These are phyloP conservation scores for Plantago elongata DNA, from an alignment of 257 asterid genomes.

Conservation along the genomic window DNA sequence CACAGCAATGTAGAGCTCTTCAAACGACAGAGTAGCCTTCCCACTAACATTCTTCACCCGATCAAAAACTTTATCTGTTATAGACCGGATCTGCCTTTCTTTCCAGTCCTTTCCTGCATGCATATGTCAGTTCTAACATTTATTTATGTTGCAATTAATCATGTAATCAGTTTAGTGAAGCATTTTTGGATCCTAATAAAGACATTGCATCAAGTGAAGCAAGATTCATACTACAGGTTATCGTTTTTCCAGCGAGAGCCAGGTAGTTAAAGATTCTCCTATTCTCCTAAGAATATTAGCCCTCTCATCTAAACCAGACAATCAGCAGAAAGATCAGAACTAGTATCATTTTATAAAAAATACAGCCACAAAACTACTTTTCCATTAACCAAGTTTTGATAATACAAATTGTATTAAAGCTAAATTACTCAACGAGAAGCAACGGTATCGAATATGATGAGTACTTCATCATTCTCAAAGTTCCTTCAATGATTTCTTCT, in stretches of 20 bases:
- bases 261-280: too few species aligned
- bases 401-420: too few species aligned
- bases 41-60: slow-evolving; percentile 58
- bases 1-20: slow-evolving; percentile 84
- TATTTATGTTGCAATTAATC: background rate
- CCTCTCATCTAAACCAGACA: too few species aligned
- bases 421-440: too few species aligned
- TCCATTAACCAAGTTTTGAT: too few species aligned
- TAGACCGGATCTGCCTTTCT: slow-evolving; percentile 51
- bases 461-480: background rate
- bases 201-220: slow-evolving; percentile 2
- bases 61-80: slow-evolving; percentile 59
- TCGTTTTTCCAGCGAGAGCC: too few species aligned
- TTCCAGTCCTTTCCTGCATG: slow-evolving; percentile 80
- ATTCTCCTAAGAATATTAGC: too few species aligned
- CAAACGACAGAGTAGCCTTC: slow-evolving; percentile 52
- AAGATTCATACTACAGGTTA: background rate
- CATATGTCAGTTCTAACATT: background rate
- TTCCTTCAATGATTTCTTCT: background rate
- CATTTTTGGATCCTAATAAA: background rate
- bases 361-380: too few species aligned
- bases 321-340: too few species aligned
- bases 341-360: too few species aligned
- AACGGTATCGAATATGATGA: too few species aligned
- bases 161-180: background rate